Percentiles rank a stretch among this genome's conserved stretches.
These are phyloP conservation scores for Pseudocercospora cruenta DNA, from an alignment of 2,329 filamentous ascomycete species.

Conservation along the genomic window DNA sequence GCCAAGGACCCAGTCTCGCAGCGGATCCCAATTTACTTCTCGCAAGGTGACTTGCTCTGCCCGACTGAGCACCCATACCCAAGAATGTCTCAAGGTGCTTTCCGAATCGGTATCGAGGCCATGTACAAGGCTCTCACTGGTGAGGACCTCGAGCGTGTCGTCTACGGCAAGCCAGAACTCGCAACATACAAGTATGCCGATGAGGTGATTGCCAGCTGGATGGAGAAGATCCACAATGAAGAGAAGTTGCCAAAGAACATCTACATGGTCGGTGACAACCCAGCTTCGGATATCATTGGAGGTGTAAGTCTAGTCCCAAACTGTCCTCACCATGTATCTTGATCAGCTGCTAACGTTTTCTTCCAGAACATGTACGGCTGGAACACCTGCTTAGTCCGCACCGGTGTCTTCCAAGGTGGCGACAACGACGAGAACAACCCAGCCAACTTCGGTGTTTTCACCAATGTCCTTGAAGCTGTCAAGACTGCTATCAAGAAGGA, in stretches of 20 bases:
- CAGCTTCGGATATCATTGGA: conserved; percentile 72
- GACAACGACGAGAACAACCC: conserved; percentile 78
- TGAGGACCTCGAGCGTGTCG: conserved; percentile 72
- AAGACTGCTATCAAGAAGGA: conserved; percentile 69
- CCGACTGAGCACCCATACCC: conserved; percentile 58
- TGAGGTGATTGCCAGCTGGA: conserved; percentile 72
- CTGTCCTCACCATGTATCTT: too few species aligned
- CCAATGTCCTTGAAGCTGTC: conserved; percentile 72
- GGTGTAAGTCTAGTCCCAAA: conserved; percentile 44
- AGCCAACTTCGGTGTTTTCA: conserved; percentile 75
- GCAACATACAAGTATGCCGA: conserved; percentile 81
- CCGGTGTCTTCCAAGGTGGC: conserved; percentile 76
- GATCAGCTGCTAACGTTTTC: conserved; percentile 4
- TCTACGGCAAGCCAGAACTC: conserved; percentile 74
- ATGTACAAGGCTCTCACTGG: conserved; percentile 74
- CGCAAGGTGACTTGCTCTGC: conserved; percentile 67
- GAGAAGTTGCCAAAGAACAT: conserved; percentile 69
- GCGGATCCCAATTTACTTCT: conserved; percentile 76
- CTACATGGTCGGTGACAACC: conserved; percentile 79
- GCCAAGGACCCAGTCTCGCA: conserved; percentile 67
- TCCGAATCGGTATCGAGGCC: conserved; percentile 73
- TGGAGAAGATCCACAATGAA: conserved; percentile 75
- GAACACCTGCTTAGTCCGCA: conserved; percentile 79
- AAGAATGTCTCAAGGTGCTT: conserved; percentile 74
- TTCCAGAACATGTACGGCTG: conserved; percentile 72